Base-by-base conservation (phyloP, 345 rosid genomes). In the Brassica incana region DNA sequence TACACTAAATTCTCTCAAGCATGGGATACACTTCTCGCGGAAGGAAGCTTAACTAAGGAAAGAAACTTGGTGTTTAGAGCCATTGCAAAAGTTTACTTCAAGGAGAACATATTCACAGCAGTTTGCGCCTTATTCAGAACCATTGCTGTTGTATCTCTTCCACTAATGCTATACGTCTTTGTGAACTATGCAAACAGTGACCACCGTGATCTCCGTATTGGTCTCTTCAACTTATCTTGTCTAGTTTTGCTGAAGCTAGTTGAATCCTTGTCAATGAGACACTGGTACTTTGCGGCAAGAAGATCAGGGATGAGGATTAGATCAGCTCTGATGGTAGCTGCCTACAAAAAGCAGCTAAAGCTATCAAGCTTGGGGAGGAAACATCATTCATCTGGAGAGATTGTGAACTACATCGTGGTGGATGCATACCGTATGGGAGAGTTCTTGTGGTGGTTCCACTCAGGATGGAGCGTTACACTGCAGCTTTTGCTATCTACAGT, bases 371-470 rank as follows among this genome's bases (percentile, higher is more conserved):
- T 75, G 1, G 95, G 90, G 71, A 85, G 97, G 77, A 86, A 69
- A 75, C 84, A 85, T 11, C 97, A 88, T 79, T 88, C 97, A 30
- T 76, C 91, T 0, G 97, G 97, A 0, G 95, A 93, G 84, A 88
- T 91, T 66, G 90, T 88, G 77, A 93, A 91, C 64, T 91, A 87
- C 35, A 88, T 93, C 5, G 88, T 91, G 0, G 91, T 93, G 69
- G 98, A 93, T 83, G 93, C 93, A 1, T 90, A 91, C 67, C 80
- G 91, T 33, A 93, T 93, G 92, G 95, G 92, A 14, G 98, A 91
- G 59, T 88, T 85, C 48, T 84, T 86, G 4, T 88, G 88, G 90
- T 93, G 98, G 98, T 88, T 91, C 68, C 97, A 93, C 72, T 75
- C 77, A 0, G 70, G 84, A 7, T 89, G 97, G 92, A 88, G 85